Evolutionary conservation across 1,284 basidiomycete genomes (phyloP).

Genomic region (Macrocystidia cucumis): DNA sequence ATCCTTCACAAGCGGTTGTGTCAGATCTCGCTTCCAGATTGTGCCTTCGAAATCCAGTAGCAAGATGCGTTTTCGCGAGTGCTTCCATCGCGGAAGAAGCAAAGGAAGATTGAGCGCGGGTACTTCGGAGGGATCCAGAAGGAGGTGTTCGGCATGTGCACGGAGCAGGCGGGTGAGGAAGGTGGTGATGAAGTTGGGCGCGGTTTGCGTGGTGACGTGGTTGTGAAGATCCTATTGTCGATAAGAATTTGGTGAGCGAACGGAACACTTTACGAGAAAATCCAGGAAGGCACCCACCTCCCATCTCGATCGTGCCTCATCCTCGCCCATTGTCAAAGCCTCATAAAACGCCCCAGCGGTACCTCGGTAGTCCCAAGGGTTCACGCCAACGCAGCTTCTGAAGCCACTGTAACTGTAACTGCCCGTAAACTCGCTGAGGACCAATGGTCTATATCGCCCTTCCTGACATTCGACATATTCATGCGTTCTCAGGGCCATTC

Average conservation of each 20-base stretch:
- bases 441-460: constrained; percentile 57
- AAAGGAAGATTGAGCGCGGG: constrained; percentile 42
- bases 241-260: background rate
- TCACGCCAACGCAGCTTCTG: constrained; percentile 78
- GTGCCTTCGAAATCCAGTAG: constrained; percentile 80
- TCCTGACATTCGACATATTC: constrained; percentile 84
- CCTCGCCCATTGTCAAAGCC: constrained; percentile 72
- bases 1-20: constrained; percentile 22
- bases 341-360: constrained; percentile 65
- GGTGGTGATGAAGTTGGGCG: constrained; percentile 76
- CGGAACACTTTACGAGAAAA: background rate
- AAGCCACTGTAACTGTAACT: constrained; percentile 84
- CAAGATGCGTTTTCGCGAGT: constrained; percentile 58
- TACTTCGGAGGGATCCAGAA: constrained; percentile 29
- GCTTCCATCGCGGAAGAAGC: constrained; percentile 53
- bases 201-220: constrained; percentile 83
- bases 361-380: constrained; percentile 73
- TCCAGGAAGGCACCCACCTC: constrained; percentile 29
- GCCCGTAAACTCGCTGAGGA: constrained; percentile 83
- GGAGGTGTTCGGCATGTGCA: constrained; percentile 58
- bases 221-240: constrained; percentile 60
- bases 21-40: constrained; percentile 58
- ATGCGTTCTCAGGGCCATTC: constrained; percentile 80
- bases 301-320: constrained; percentile 72
- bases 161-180: constrained; percentile 72